phyloP scores from a whole-genome alignment of 2,329 filamentous ascomycete species.

The Sarocladium strictum region DNA sequence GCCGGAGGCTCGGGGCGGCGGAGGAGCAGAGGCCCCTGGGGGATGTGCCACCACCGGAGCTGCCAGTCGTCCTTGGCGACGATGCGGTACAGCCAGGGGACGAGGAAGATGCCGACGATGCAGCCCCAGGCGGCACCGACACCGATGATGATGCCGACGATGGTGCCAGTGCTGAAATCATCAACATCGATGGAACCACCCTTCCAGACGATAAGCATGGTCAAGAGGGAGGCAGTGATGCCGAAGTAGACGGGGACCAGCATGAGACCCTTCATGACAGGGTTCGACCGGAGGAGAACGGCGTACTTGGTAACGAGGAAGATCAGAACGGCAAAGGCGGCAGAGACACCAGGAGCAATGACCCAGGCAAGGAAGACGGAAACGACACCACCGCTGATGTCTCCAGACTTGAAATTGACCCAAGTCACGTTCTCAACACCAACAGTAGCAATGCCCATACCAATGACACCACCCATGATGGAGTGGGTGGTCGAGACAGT shows the following conservation, averaged over 20 bases:
- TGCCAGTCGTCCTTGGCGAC: conserved; percentile 57
- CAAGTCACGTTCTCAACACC: conserved; percentile 30
- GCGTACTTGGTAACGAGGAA: conserved; percentile 29
- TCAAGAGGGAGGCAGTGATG: conserved; percentile 27
- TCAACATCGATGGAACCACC: conserved; percentile 21
- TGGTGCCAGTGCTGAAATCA: conserved; percentile 36
- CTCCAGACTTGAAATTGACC: conserved; percentile 15
- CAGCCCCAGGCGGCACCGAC: conserved; percentile 43
- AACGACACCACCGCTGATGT: conserved; percentile 11
- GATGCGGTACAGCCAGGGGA: conserved; percentile 53
- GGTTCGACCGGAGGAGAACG: conserved; percentile 21
- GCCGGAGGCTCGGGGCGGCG: conserved; percentile 33
- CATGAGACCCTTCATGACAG: conserved; percentile 27
- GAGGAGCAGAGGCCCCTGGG: conserved; percentile 47
- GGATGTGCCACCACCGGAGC: conserved; percentile 48
- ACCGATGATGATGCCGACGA: conserved; percentile 50
- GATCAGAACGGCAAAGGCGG: conserved; percentile 23
- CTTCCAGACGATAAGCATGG: conserved; percentile 48
- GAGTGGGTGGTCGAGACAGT: conserved; percentile 51
- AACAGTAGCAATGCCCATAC: conserved; percentile 28
- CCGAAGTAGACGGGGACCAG: conserved; percentile 33
- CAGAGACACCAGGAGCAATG: conserved; percentile 28
- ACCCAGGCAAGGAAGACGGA: conserved; percentile 32
- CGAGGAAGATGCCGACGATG: conserved; percentile 46
- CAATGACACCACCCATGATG: conserved; percentile 37